Evolutionary conservation across 805 yeast genomes (phyloP), one percentile per base, ranked within the genome.

Genomic region (Barnettozyma populi): DNA sequence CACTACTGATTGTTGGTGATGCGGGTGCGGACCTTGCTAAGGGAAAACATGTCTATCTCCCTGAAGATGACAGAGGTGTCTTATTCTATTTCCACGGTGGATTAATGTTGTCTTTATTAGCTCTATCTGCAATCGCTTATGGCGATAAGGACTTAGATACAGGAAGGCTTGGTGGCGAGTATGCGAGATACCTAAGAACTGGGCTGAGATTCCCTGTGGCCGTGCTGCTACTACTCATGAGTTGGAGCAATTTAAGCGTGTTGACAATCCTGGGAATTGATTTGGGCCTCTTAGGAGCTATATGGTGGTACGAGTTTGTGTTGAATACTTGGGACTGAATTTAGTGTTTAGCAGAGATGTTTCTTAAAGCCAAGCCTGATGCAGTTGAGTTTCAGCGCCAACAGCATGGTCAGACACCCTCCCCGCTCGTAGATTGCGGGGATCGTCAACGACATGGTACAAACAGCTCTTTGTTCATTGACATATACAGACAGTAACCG

Each of bases 1-100:
- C 76, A 1, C 59, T 80, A 44, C 70, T 79, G 29, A 65, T 80
- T 29, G 74, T 79, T 25, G 86, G 84, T 2, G 84, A 80, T 64
- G 73, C 84, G 3, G 81, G 77, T 18, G 78, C 77, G 2, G 80
- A 77, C 21, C 56, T 79, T 45, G 63, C 71, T 11, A 55, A 61
- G 20, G 41, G 64, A 18, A 68, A 67, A 21, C 62, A 55, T 13
- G 55, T 47, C 13, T 57, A 60, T 27, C 49, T 67, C 13, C 46
- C 41, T 16, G 45, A 48, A 5, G 64, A 57, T 21, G 71, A 68
- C 18, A 63, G 67, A 42, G 80, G 76, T 2, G 63, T 78, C 13
- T 57, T 76, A 20, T 69, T 77, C 45, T 77, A 66, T 55, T 78
- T 77, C 56, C 73, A 79, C 7, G 81, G 79, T 2, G 84, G 84